Base-by-base conservation (phyloP, 148 eudicot species). In the Amaranthus palmeri region DNA sequence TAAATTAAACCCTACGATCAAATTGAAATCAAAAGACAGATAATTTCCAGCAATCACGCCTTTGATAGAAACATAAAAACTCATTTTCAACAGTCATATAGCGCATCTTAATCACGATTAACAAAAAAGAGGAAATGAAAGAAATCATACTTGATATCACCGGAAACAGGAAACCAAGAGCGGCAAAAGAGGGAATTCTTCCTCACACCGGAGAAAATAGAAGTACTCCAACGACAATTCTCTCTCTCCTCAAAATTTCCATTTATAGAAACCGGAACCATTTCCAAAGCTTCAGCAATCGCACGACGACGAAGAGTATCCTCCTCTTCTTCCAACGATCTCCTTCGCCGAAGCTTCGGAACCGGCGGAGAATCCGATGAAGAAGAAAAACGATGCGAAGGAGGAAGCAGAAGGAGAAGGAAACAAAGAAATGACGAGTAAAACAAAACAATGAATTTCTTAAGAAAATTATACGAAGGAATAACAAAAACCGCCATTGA, bases 351-450 rank as follows among this genome's bases (percentile, higher is more conserved):
- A 49, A 6, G 71, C 3, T 70, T 71, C 70, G 73, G 61, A 41
- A 74, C 7, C 48, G 89, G 74, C 10, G 81, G 65, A 7, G 69
- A 47, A 2, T 71, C 74, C 7, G n/a, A 80, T 66, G 56, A 74
- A 62, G 80, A 9, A 47, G 71, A 62, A 61, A 47, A 50, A 45
- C 53, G 87, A 50, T 54, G 83, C 54, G 83, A 71, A 14, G 74
- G 81, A 36, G 81, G 86, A 5, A 80, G 83, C 9, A 88, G 82
- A 52, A 88, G 58, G 47, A 92, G 85, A 15, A 92, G 72, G 66
- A 86, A 88, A 77, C 96, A 95, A 17, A 95, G 46, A 67, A 95
- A 82, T 36, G 90, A 83, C 9, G 99, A 88, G 74, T 91, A 86
- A 63, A 95, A 18, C 52, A 95, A 74, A 18, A 87, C 25, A 12